Conservation (phyloP, 2,329 filamentous ascomycete species). For the Alternaria brassicae region DNA sequence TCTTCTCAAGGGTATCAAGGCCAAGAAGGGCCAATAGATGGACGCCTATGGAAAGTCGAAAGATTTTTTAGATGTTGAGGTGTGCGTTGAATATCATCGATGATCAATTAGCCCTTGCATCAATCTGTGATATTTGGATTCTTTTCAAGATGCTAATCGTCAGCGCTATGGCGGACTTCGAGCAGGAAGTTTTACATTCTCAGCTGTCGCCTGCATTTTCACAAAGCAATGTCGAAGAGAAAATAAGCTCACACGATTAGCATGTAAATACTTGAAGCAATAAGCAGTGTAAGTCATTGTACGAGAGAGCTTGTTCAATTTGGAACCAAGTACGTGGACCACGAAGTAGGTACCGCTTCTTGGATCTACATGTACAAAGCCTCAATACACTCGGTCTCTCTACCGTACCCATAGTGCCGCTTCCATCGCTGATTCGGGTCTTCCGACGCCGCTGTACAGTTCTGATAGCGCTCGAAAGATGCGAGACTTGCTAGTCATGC, state of each 20-base stretch:
- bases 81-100: background rate
- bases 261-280: background rate
- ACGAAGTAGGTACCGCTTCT: background rate
- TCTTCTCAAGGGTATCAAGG: constrained; percentile 36
- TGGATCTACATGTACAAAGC: rapidly evolving
- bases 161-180: too few species aligned
- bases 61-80: background rate
- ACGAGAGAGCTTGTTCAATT: rapidly evolving
- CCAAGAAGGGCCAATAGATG: constrained; percentile 15
- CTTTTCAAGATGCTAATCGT: background rate
- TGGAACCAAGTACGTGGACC: background rate
- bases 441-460: rapidly evolving
- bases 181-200: too few species aligned
- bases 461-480: background rate
- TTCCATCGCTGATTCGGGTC: rapidly evolving
- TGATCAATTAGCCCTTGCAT: background rate
- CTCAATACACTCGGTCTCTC: background rate
- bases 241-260: background rate
- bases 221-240: background rate
- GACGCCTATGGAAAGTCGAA: background rate
- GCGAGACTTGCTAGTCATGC: rapidly evolving
- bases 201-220: too few species aligned
- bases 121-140: background rate
- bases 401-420: too few species aligned
- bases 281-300: background rate